These are phyloP conservation scores for Wickerhamomyces sp. DNA, from an alignment of 1,139 yeast species.

Conservation along the genomic window DNA sequence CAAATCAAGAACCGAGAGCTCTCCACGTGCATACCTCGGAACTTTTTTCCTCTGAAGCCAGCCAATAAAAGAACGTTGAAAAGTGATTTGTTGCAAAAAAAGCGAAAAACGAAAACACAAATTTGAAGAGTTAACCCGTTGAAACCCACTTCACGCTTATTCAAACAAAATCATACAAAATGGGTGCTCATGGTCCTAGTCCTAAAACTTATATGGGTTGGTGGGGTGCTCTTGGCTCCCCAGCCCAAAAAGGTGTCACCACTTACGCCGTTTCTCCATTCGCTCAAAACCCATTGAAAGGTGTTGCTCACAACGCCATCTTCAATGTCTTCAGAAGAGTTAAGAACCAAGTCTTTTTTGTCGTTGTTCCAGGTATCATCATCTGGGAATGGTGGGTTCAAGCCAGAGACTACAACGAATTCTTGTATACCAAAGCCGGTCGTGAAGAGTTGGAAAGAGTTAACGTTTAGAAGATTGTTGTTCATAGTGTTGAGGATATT, in stretches of 20 bases:
- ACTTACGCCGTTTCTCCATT: conserved; percentile 88
- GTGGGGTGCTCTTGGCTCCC: conserved; percentile 90
- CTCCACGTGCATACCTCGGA: conserved; percentile 1
- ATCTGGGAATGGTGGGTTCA: conserved; percentile 85
- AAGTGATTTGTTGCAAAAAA: conserved; percentile 10
- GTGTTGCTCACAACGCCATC: conserved; percentile 77
- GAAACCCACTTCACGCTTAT: background rate
- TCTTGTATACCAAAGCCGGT: conserved; percentile 96
- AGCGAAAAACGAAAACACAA: conserved; percentile 1
- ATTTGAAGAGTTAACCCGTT: background rate
- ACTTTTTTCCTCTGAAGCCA: conserved; percentile 2
- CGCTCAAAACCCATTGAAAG: conserved; percentile 90
- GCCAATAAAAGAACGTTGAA: conserved; percentile 18
- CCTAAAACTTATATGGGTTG: conserved; percentile 89
- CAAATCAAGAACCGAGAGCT: too few relatives aligned
- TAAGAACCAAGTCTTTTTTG: conserved; percentile 76
- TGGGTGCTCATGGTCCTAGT: conserved; percentile 66
- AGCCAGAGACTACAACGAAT: conserved; percentile 90
- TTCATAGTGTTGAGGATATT: background rate
- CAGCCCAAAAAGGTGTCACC: conserved; percentile 82
- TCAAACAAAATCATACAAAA: conserved; percentile 25
- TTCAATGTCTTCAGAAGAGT: conserved; percentile 96
- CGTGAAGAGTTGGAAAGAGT: conserved; percentile 87
- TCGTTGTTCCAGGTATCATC: conserved; percentile 70
- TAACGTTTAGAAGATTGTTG: conserved; percentile 65